phyloP scores from a whole-genome alignment of 176 grass and related monocot species.

The Guadua angustifolia region DNA sequence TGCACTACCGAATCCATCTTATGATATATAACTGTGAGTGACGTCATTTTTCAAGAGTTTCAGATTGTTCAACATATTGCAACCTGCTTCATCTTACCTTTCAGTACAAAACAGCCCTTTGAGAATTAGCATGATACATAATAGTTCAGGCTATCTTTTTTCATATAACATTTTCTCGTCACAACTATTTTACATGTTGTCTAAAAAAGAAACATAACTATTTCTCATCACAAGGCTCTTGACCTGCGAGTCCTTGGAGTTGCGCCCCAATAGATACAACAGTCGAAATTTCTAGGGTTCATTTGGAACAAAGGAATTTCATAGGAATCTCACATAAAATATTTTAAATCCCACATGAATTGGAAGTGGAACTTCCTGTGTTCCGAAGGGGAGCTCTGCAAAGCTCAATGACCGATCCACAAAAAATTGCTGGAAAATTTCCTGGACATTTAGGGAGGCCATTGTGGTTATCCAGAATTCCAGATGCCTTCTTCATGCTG shows the following conservation, averaged over 20 bases:
- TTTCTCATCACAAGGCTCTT: neutral
- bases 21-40: too few relatives aligned
- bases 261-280: neutral
- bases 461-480: neutral
- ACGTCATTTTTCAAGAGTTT: neutral
- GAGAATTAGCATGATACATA: constrained; percentile 17
- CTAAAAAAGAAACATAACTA: neutral
- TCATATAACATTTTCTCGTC: neutral
- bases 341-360: neutral
- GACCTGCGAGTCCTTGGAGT: neutral
- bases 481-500: neutral
- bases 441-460: neutral
- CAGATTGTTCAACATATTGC: neutral
- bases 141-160: neutral
- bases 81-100: neutral
- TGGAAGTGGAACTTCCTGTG: neutral
- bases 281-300: neutral
- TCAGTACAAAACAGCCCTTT: neutral
- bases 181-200: neutral
- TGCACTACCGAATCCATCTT: too few relatives aligned
- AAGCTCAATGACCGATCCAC: neutral
- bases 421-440: neutral
- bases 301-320: neutral
- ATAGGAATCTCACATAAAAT: neutral
- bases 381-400: neutral